Evolutionary conservation across 2,329 filamentous ascomycete species (phyloP), one percentile per base, ranked within the genome.

Genomic region (Lachnellula suecica): DNA sequence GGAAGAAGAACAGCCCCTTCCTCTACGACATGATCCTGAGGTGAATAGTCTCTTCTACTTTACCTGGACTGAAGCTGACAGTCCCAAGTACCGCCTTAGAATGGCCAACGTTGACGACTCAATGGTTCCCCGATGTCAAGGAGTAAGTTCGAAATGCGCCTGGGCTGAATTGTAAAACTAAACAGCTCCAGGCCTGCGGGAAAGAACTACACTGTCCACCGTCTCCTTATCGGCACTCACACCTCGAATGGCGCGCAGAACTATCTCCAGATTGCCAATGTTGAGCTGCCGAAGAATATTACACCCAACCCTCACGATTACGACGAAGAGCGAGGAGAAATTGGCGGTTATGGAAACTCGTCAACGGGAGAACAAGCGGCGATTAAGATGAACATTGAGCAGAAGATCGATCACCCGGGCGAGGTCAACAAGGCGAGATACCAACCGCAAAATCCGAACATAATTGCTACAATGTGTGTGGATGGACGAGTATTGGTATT

Each of bases 1-100:
- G 94, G 94, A 99, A 99, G 81, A 99, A 99, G 79, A 99, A 99
- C 74, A 91, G 89, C 60, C 92, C 94, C 3, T 97, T 97, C 68
- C 87, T 99, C 64, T 99, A 99, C 72, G 94, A 99, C 71, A 90
- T 97, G 84, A 94, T 99, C 60, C 80, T 97, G 59, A 92, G 85
- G 85, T 85, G 71, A 60, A 60, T 10, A 24, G n/a, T 17, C 49
- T 50, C 17, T 41, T 11, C 20, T 13, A 4, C n/a, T 7, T 23
- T 46, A 17, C 19, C 19, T 9, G 23, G 35, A 37, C 47, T 43
- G 59, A 29, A 44, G 22, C 58, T 64, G 25, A 66, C 22, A 24
- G 10, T 15, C 25, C 47, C 29, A 44, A 87, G 91, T 65, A 96
- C 91, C 59, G 95, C 95, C 37, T 78, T 99, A 52, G 92, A 96